Evolutionary conservation across 2,329 filamentous ascomycete genomes (phyloP).

Genomic region (Mariannaea sp.): DNA sequence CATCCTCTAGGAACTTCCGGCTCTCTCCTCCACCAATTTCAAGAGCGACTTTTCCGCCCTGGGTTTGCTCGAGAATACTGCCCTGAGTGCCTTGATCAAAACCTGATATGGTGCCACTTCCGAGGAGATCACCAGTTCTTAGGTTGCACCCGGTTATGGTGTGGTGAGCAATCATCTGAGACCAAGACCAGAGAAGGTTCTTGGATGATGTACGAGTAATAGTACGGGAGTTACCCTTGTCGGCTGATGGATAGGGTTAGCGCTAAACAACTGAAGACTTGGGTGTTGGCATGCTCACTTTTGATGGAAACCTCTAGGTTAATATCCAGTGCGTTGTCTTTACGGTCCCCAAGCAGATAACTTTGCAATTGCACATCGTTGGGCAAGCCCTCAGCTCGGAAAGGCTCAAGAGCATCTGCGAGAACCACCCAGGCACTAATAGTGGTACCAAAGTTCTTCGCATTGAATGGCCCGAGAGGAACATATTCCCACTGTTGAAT

Average conservation of each 20-base stretch:
- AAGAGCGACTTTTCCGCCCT: constrained; percentile 68
- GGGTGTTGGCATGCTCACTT: constrained; percentile 37
- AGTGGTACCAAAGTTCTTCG: constrained; percentile 63
- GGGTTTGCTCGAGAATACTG: constrained; percentile 73
- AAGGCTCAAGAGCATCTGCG: constrained; percentile 57
- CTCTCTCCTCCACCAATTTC: constrained; percentile 66
- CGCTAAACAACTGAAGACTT: accelerated
- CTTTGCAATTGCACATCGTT: constrained; percentile 43
- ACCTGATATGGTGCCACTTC: constrained; percentile 76
- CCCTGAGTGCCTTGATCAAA: constrained; percentile 66
- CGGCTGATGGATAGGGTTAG: constrained; percentile 28
- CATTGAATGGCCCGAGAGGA: constrained; percentile 65
- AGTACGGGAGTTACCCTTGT: constrained; percentile 39
- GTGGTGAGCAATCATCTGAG: constrained; percentile 84
- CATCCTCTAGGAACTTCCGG: constrained; percentile 30
- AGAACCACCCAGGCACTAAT: constrained; percentile 68
- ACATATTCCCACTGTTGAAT: constrained; percentile 66
- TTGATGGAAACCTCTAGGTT: constrained; percentile 45
- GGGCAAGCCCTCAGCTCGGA: constrained; percentile 26
- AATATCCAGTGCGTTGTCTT: constrained; percentile 45
- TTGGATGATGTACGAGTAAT: constrained; percentile 37
- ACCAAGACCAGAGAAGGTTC: constrained; percentile 75
- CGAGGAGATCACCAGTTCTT: constrained; percentile 74
- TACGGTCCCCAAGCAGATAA: constrained; percentile 60
- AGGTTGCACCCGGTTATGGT: constrained; percentile 77